Percentiles rank a stretch among this genome's conserved stretches.
Conservation (phyloP, 805 yeast genomes). For the Zygosaccharomyces lentus region DNA sequence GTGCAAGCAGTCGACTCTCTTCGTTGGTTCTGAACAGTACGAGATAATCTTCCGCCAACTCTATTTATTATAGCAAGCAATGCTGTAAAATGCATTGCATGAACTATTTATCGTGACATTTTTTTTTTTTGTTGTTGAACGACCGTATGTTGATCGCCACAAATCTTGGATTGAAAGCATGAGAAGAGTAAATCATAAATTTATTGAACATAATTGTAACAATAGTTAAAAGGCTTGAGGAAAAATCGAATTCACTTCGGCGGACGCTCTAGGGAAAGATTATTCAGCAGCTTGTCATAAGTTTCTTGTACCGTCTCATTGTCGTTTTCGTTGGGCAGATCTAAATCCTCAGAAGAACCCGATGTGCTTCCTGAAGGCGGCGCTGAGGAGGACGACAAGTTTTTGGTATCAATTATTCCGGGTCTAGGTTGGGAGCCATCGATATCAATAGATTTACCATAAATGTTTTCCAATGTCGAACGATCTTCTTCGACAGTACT, state of each 20-base stretch:
- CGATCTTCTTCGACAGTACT: slow-evolving; percentile 56
- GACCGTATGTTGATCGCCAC: neutral
- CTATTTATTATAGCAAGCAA: slow-evolving; percentile 1
- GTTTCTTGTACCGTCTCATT: slow-evolving; percentile 58
- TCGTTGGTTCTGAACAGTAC: slow-evolving; percentile 13
- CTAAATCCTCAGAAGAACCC: neutral
- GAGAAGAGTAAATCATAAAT: neutral
- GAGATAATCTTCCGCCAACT: slow-evolving; percentile 11
- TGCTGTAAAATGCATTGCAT: neutral
- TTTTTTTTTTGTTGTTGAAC: neutral
- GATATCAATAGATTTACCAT: slow-evolving; percentile 29
- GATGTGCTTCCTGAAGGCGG: neutral
- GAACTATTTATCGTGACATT: slow-evolving; percentile 1
- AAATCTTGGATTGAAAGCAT: neutral
- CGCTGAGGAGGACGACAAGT: neutral
- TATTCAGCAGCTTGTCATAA: slow-evolving; percentile 66
- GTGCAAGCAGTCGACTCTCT: slow-evolving; percentile 8
- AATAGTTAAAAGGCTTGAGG: no score
- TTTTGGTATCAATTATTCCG: neutral
- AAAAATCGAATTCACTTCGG: neutral
- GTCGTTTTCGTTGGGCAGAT: slow-evolving; percentile 5
- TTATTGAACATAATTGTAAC: no score
- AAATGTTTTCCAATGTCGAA: slow-evolving; percentile 48
- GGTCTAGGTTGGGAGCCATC: slow-evolving; percentile 3
- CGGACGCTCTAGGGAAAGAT: slow-evolving; percentile 43